Conservation (phyloP, 2,329 filamentous ascomycete genomes). For the Aspergillus sp. region DNA sequence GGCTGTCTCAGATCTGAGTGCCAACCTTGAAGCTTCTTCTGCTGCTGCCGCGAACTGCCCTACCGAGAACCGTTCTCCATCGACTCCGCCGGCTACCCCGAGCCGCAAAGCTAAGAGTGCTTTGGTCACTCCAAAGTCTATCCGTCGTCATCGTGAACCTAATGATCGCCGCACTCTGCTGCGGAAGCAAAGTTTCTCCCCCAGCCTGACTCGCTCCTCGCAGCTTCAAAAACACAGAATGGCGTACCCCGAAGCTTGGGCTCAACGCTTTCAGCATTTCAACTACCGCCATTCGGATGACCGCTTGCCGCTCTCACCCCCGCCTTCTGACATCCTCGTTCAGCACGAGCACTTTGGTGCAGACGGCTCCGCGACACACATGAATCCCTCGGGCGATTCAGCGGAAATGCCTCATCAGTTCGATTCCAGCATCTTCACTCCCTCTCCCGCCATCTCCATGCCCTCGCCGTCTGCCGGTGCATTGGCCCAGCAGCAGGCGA, state of each 20-base stretch:
- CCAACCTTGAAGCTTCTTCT: conserved; percentile 31
- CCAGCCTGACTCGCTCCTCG: conserved; percentile 56
- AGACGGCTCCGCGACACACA: conserved; percentile 26
- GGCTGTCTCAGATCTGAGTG: conserved; percentile 29
- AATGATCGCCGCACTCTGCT: conserved; percentile 37
- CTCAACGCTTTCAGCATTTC: conserved; percentile 54
- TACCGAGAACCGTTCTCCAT: conserved; percentile 25
- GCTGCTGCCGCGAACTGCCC: conserved; percentile 13
- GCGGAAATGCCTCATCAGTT: conserved; percentile 33
- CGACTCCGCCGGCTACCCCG: conserved; percentile 37
- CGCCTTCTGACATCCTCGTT: conserved; percentile 42
- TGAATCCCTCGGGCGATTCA: conserved; percentile 34
- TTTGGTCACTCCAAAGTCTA: conserved; percentile 37
- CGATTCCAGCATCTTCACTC: conserved; percentile 30
- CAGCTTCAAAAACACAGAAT: conserved; percentile 44
- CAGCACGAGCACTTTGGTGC: conserved; percentile 37
- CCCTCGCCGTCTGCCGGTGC: conserved; percentile 29
- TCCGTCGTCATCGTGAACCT: conserved; percentile 38
- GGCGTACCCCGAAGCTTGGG: conserved; percentile 49
- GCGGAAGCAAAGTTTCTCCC: conserved; percentile 44
- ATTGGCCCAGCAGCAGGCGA: conserved; percentile 29
- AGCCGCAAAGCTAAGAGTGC: conserved; percentile 37
- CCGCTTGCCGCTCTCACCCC: conserved; percentile 43
- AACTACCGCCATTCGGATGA: conserved; percentile 46
- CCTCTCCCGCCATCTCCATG: conserved; percentile 33